Base-by-base conservation (phyloP, 2,329 filamentous ascomycete species). In the Aspergillus cejpii region DNA sequence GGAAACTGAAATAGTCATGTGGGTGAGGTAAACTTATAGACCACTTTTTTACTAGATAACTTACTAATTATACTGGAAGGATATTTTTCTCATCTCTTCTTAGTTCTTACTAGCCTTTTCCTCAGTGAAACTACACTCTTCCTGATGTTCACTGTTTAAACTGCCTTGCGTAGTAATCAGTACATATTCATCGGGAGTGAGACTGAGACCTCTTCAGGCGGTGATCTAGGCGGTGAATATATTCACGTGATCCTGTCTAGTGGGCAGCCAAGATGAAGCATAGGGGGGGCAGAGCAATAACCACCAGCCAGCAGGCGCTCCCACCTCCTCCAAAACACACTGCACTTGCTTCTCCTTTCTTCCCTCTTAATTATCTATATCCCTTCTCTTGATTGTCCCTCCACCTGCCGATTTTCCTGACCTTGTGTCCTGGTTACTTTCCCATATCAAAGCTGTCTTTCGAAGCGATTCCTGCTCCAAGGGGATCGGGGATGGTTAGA, bases 231-330 rank as follows among this genome's bases (percentile, higher is more conserved):
- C 29, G 40, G 28, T 42, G 27, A 36, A 6, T 10, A 7, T 14
- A 27, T 39, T 23, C 55, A 57, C 55, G 55, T 57, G 55, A 57
- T 39, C 7, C 23, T 34, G 43, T 29, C 48, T 53, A 54, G 50
- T 39, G 50, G 52, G 50, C 46, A 49, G 45, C 49, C 45, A 52
- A 45, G 44, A 53, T 47, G 48, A 50, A 53, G 50, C 49, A 54
- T 58, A 56, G 52, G 52, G 52, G 50, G 53, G 55, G 58, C 49
- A 54, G 52, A 57, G 59, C 50, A 54, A 57, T 57, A 61, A 54
- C 52, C 59, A 50, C 53, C 53, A 61, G 50, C 48, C 53, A 47
- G 54, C 47, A 53, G 55, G 34, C 47, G 53, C 47, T 47, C 57
- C 47, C 53, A 57, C 52, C 44, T 53, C 49, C 53, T 52, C 46